Evolutionary conservation across 78 protist genomes (phyloP).

Genomic region (Cavenderia fasciculata): DNA sequence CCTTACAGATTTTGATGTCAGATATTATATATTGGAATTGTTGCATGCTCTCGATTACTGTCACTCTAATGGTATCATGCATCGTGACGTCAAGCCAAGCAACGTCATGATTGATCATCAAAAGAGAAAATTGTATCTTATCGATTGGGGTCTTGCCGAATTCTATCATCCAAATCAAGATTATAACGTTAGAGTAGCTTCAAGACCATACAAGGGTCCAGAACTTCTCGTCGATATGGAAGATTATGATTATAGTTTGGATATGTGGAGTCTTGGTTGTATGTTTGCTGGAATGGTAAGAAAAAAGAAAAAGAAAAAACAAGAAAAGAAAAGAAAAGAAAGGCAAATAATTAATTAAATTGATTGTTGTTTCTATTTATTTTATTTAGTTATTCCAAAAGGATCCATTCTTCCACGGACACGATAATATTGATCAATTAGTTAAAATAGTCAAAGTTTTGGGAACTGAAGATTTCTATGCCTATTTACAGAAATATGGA

Average conservation of each 20-base stretch:
- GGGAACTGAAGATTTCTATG: slow-evolving; percentile 97
- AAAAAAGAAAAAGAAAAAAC: neutral
- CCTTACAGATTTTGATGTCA: slow-evolving; percentile 93
- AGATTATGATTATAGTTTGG: slow-evolving; percentile 98
- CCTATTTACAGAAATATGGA: slow-evolving; percentile 95
- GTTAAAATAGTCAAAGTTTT: slow-evolving; percentile 98
- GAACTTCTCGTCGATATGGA: slow-evolving; percentile 97
- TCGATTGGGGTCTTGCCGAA: slow-evolving; percentile 99
- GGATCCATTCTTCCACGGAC: slow-evolving; percentile 99
- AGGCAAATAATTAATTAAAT: too few species aligned
- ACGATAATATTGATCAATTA: slow-evolving; percentile 99
- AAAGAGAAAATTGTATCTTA: slow-evolving; percentile 93
- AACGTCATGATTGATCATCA: slow-evolving; percentile 99
- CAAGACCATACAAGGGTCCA: slow-evolving; percentile 98
- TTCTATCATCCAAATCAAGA: slow-evolving; percentile 97
- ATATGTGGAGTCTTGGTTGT: slow-evolving; percentile 99
- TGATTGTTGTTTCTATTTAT: neutral
- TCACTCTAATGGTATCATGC: slow-evolving; percentile 98
- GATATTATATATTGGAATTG: slow-evolving; percentile 97
- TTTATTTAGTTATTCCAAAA: slow-evolving; percentile 89
- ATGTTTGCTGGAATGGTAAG: slow-evolving; percentile 98
- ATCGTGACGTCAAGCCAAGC: slow-evolving; percentile 96
- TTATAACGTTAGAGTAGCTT: slow-evolving; percentile 99
- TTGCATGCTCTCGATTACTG: slow-evolving; percentile 96
- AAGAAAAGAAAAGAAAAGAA: too few species aligned